These are phyloP conservation scores for Oryza punctata DNA, from an alignment of 176 grass and related monocot genomes.

Conservation along the genomic window DNA sequence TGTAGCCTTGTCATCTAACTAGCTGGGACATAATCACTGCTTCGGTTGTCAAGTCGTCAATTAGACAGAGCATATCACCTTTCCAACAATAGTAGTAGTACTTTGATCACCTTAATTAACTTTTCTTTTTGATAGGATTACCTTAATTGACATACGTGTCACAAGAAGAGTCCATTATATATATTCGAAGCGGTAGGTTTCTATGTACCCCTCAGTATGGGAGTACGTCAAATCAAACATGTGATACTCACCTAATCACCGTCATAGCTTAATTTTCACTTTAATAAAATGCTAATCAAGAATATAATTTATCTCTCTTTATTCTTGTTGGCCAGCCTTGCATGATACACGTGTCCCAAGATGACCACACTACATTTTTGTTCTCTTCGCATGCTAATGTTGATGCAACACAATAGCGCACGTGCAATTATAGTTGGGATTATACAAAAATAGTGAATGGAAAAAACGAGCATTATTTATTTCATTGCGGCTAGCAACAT, in stretches of 20 bases:
- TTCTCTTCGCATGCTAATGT: no score
- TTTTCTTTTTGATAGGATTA: no score
- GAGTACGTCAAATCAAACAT: neutral
- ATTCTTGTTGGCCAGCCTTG: neutral
- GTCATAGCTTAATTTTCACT: neutral
- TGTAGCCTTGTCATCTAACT: neutral
- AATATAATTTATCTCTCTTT: neutral
- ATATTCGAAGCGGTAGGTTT: neutral
- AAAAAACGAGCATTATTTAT: neutral
- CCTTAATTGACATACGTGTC: neutral
- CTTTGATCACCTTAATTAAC: no score
- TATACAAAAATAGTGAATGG: neutral
- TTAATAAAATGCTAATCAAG: neutral
- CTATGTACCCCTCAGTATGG: neutral
- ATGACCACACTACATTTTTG: neutral
- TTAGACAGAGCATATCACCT: neutral
- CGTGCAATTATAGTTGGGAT: neutral
- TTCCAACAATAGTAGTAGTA: neutral
- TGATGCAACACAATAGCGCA: neutral
- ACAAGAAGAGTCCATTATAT: neutral
- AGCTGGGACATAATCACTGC: neutral
- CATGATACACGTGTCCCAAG: slow-evolving; percentile 1
- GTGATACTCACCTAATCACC: neutral
- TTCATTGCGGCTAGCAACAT: neutral
- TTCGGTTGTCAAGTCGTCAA: neutral